phyloP scores from a whole-genome alignment of 23 red algal species.

The Agarophyton chilense region DNA sequence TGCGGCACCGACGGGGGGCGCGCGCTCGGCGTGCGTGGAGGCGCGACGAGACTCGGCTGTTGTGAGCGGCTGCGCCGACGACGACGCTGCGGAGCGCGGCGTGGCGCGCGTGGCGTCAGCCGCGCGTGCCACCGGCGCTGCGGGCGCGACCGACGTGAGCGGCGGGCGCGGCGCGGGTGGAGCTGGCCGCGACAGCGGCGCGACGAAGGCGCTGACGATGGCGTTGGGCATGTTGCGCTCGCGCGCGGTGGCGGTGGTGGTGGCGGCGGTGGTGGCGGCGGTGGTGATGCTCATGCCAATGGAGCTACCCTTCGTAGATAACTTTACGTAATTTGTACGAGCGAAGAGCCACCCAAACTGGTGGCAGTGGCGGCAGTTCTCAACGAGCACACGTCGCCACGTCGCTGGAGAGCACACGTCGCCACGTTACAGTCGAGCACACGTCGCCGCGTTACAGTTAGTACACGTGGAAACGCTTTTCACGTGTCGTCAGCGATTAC shows the following conservation, averaged over 20 bases:
- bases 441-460: no score
- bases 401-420: no score
- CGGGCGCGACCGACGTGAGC: no score
- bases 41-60: no score
- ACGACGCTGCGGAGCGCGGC: not conserved
- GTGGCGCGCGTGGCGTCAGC: not conserved
- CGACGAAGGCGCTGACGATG: slow-evolving; percentile 14
- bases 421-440: no score
- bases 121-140: not conserved
- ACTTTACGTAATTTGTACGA: no score
- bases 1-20: not conserved
- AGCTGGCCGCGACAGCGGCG: not conserved
- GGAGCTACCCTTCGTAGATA: no score
- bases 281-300: not conserved
- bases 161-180: not conserved
- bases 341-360: no score
- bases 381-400: no score
- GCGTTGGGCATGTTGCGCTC: no score
- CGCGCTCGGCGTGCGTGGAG: not conserved
- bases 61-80: not conserved
- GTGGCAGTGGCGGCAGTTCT: no score
- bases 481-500: no score
- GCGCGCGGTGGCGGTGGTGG: not conserved
- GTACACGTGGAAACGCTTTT: not conserved
- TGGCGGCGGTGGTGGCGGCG: not conserved